Evolutionary conservation across 1,139 yeast genomes (phyloP).

Genomic region (Nakaseomyces uthaithaninus): DNA sequence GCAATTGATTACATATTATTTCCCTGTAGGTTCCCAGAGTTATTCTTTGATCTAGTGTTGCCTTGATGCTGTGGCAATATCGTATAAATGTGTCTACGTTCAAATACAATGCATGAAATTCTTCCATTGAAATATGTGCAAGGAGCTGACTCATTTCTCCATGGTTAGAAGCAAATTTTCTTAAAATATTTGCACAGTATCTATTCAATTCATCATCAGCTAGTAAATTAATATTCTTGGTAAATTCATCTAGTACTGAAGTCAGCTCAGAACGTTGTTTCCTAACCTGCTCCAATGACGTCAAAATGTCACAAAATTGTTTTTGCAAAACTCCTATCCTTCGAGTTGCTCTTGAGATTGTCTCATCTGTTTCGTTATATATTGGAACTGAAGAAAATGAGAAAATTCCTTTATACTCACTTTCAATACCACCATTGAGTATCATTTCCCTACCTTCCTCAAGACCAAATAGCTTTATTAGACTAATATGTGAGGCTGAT

Average conservation of each 20-base stretch:
- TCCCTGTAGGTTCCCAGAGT: slow-evolving; percentile 33
- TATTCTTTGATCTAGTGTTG: slow-evolving; percentile 60
- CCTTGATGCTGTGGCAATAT: slow-evolving; percentile 59
- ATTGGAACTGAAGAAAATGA: slow-evolving; percentile 29
- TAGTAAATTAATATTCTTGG: slow-evolving; percentile 44
- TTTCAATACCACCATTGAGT: slow-evolving; percentile 11
- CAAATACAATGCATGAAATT: slow-evolving; percentile 69
- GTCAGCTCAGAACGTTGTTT: slow-evolving; percentile 65
- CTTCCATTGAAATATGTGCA: slow-evolving; percentile 69
- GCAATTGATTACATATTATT: slow-evolving; percentile 1
- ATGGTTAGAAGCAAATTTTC: slow-evolving; percentile 59
- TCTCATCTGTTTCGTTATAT: slow-evolving; percentile 66
- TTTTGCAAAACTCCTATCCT: slow-evolving; percentile 63
- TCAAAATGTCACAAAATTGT: slow-evolving; percentile 57
- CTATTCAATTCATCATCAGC: slow-evolving; percentile 65
- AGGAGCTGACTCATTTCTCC: slow-evolving; percentile 57
- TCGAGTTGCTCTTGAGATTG: slow-evolving; percentile 56
- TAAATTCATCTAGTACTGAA: slow-evolving; percentile 51
- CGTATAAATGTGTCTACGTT: slow-evolving; percentile 78
- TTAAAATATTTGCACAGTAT: slow-evolving; percentile 48
- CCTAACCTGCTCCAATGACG: slow-evolving; percentile 60
- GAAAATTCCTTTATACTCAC: slow-evolving; percentile 8
- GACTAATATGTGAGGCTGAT: slow-evolving; percentile 29
- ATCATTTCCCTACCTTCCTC: slow-evolving; percentile 10
- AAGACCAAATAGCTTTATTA: slow-evolving; percentile 12